phyloP scores from a whole-genome alignment of 805 yeast species.

The Yarrowia sp. region DNA sequence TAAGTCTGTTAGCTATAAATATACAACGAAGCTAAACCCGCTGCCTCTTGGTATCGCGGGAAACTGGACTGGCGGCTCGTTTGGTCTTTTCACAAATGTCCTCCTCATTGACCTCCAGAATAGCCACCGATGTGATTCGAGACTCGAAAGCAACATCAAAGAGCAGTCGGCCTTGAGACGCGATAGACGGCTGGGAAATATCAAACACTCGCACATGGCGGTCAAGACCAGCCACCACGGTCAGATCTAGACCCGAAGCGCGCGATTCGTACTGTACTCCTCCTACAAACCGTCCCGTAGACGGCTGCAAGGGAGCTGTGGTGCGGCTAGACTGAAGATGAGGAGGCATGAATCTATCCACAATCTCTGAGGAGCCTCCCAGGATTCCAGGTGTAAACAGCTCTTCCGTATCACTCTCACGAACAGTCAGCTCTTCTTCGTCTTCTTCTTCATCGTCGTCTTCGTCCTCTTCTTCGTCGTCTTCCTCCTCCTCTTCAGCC shows the following conservation, averaged over 20 bases:
- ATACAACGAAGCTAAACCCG: slow-evolving; percentile 1
- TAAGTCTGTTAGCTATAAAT: slow-evolving; percentile 17
- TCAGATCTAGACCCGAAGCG: slow-evolving; percentile 1
- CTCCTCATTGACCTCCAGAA: slow-evolving; percentile 11
- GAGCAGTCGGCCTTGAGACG: not conserved
- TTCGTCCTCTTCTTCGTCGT: not conserved
- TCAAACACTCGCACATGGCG: slow-evolving; percentile 9
- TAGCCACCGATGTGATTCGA: not conserved
- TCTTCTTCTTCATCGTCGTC: not conserved
- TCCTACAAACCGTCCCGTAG: not conserved
- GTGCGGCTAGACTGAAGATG: not conserved
- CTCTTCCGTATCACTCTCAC: slow-evolving; percentile 3
- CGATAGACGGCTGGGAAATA: not conserved
- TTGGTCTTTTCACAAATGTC: slow-evolving; percentile 9
- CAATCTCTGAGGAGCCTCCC: not conserved
- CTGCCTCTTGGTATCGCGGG: slow-evolving; percentile 1
- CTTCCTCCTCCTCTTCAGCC: slow-evolving; percentile 6
- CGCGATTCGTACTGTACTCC: slow-evolving; percentile 14
- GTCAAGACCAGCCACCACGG: slow-evolving; percentile 13
- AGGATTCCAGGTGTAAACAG: not conserved
- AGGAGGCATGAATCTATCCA: slow-evolving; percentile 14
- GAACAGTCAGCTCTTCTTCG: not conserved
- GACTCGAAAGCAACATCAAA: slow-evolving; percentile 11
- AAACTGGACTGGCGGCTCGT: not conserved
- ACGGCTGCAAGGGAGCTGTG: not conserved